Percentiles rank a stretch among this genome's conserved stretches.
These are phyloP conservation scores for Ensete ventricosum DNA, from an alignment of 176 grass and related monocot genomes.

Conservation along the genomic window DNA sequence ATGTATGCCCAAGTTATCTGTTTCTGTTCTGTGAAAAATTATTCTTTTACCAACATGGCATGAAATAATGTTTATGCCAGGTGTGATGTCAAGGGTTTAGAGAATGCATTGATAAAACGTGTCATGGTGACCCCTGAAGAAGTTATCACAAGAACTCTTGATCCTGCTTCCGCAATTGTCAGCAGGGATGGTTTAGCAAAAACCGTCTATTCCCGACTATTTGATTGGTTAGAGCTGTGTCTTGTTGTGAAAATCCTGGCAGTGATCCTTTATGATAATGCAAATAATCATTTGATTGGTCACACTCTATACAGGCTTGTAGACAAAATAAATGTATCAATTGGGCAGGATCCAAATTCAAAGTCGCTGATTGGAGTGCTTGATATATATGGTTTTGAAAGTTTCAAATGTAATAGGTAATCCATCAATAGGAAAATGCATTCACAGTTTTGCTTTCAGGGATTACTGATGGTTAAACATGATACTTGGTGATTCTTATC, in stretches of 20 bases:
- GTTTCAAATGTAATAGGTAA: slow-evolving; percentile 96
- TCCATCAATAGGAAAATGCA: slow-evolving; percentile 11
- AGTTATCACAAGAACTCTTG: slow-evolving; percentile 79
- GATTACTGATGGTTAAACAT: slow-evolving; percentile 6
- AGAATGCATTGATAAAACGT: slow-evolving; percentile 76
- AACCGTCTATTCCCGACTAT: slow-evolving; percentile 73
- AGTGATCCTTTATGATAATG: neutral
- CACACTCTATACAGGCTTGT: slow-evolving; percentile 54
- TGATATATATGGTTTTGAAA: slow-evolving; percentile 99
- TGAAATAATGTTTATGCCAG: slow-evolving; percentile 34
- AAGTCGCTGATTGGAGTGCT: slow-evolving; percentile 88
- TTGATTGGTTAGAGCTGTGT: slow-evolving; percentile 67
- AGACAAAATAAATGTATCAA: slow-evolving; percentile 83
- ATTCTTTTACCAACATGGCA: slow-evolving; percentile 11
- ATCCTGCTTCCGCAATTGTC: slow-evolving; percentile 71
- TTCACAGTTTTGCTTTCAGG: neutral
- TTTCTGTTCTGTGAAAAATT: slow-evolving; percentile 15
- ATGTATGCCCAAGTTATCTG: slow-evolving; percentile 46
- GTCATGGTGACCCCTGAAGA: slow-evolving; percentile 92
- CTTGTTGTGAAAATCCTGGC: neutral
- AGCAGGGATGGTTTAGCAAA: slow-evolving; percentile 92
- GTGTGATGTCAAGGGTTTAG: slow-evolving; percentile 64
- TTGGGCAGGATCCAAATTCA: slow-evolving; percentile 79
- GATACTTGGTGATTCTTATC: slow-evolving; percentile 17
- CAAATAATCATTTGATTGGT: neutral